Percentiles rank a stretch among this genome's conserved stretches.
Conservation (phyloP, 2,329 filamentous ascomycete genomes). For the Trichoderma sp. region DNA sequence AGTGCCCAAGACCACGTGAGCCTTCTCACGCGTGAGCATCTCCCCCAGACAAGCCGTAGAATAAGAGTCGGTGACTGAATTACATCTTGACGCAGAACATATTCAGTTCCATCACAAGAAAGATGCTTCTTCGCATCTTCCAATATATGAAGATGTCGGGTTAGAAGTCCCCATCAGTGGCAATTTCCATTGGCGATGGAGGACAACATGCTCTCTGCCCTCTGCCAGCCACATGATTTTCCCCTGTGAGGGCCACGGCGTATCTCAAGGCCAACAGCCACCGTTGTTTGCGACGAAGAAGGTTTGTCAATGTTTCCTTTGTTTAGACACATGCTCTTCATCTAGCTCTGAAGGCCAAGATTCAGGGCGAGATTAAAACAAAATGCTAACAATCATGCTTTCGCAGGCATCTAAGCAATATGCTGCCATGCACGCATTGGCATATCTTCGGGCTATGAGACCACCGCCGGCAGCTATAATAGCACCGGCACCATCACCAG, state of each 20-base stretch:
- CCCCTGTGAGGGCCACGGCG: constrained; percentile 33
- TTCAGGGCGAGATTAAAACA: neutral
- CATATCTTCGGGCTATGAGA: constrained; percentile 35
- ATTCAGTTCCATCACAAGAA: constrained; percentile 20
- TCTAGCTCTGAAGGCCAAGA: neutral
- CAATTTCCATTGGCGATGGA: constrained; percentile 26
- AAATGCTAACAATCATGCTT: neutral
- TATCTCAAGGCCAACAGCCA: constrained; percentile 23
- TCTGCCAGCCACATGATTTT: neutral
- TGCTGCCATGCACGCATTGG: constrained; percentile 48
- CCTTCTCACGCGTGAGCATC: constrained; percentile 27
- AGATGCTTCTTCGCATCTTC: neutral
- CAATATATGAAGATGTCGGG: constrained; percentile 21
- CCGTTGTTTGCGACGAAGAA: constrained; percentile 48
- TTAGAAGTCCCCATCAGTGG: constrained; percentile 27
- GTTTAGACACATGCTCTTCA: neutral
- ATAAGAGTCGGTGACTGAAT: neutral
- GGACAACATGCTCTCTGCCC: constrained; percentile 27
- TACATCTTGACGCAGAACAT: constrained; percentile 17
- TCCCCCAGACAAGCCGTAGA: neutral
- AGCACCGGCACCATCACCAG: neutral
- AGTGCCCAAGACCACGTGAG: constrained; percentile 31
- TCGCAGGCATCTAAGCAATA: constrained; percentile 48
- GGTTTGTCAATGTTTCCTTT: constrained; percentile 26
- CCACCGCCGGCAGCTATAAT: neutral